Evolutionary conservation across 306 rosid species (phyloP).

Genomic region (Quercus aquifolioides): DNA sequence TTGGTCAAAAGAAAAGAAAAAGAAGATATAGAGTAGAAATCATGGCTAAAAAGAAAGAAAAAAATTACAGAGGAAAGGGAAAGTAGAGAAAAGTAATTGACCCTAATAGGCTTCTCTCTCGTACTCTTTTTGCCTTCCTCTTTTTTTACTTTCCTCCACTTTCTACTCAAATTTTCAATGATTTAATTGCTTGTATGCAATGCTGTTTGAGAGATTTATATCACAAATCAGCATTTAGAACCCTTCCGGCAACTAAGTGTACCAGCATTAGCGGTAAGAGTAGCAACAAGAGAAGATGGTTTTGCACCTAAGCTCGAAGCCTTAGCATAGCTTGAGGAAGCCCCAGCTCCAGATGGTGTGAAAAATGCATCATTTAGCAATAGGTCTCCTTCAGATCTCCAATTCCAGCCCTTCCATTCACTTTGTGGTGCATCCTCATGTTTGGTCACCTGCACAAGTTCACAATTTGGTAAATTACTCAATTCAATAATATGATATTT

Average conservation of each 20-base stretch:
- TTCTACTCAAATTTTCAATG: not conserved
- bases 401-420: constrained; percentile 86
- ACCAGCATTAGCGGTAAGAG: constrained; percentile 68
- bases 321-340: constrained; percentile 84
- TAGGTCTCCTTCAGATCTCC: constrained; percentile 91
- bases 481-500: too few relatives aligned
- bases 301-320: constrained; percentile 93
- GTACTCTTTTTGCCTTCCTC: not conserved
- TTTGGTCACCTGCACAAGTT: constrained; percentile 69
- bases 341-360: constrained; percentile 77
- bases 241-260: constrained; percentile 72
- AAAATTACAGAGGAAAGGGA: constrained; percentile 27
- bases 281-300: constrained; percentile 78
- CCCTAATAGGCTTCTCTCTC: constrained; percentile 3
- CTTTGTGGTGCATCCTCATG: constrained; percentile 91
- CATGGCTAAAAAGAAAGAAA: constrained; percentile 13
- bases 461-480: not conserved
- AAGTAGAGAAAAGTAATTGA: constrained; percentile 31
- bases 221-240: constrained; percentile 70
- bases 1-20: not conserved
- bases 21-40: constrained; percentile 1
- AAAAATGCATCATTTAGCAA: constrained; percentile 84
- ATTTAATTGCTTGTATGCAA: constrained; percentile 16
- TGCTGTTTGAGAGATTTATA: constrained; percentile 18
- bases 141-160: constrained; percentile 9